A percentile compares a stretch with the other conserved stretches of the same genome.
Conservation (phyloP, 176 grass and related monocot genomes). For the Bromus sterilis region DNA sequence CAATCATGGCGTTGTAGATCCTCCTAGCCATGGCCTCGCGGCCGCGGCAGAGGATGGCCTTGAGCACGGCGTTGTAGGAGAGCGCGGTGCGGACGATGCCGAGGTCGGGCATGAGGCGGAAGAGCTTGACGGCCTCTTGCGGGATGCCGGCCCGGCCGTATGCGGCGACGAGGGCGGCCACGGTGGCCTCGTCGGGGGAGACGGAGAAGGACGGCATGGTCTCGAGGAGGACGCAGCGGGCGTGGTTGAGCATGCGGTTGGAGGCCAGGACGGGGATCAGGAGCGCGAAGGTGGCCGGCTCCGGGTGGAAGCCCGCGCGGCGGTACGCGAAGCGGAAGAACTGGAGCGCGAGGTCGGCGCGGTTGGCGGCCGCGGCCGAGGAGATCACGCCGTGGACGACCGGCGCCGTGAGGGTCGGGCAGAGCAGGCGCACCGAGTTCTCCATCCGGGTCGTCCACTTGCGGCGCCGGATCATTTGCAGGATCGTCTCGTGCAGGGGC, state of each 20-base stretch:
- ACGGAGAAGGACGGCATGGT: constrained; percentile 70
- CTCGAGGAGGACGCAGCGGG: constrained; percentile 84
- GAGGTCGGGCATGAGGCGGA: constrained; percentile 83
- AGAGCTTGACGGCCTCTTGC: constrained; percentile 90
- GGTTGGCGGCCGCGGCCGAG: neutral
- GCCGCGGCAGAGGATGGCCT: constrained; percentile 71
- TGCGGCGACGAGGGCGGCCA: constrained; percentile 54
- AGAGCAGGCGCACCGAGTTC: constrained; percentile 79
- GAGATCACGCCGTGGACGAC: constrained; percentile 70
- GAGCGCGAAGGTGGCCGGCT: constrained; percentile 45
- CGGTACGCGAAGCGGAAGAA: constrained; percentile 96
- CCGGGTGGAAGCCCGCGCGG: constrained; percentile 69
- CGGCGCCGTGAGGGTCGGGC: constrained; percentile 28
- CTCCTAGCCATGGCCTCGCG: constrained; percentile 74
- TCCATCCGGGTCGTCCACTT: constrained; percentile 91
- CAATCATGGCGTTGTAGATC: constrained; percentile 77
- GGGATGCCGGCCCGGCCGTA: constrained; percentile 72
- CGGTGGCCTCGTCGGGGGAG: constrained; percentile 54
- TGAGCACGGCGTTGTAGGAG: constrained; percentile 88
- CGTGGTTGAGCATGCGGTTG: constrained; percentile 87
- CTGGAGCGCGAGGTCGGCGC: constrained; percentile 58
- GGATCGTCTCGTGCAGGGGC: constrained; percentile 67
- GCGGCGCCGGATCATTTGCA: constrained; percentile 76
- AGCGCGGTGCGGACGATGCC: constrained; percentile 53
- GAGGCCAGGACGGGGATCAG: constrained; percentile 52